Percentiles rank a stretch among this genome's conserved stretches.
Conservation (phyloP, 805 yeast genomes). For the Hanseniaspora singularis region DNA sequence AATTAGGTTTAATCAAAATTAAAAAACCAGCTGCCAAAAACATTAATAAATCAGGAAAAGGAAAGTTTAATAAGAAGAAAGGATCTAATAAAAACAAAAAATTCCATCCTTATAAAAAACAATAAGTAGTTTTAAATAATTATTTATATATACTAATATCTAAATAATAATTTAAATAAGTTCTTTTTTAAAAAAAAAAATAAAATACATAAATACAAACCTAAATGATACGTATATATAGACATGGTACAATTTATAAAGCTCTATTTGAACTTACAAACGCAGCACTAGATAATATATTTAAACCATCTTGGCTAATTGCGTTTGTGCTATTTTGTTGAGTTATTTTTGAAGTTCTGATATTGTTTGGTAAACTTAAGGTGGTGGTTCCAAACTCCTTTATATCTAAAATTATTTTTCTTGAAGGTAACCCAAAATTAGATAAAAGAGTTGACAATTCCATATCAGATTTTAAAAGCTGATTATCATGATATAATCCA, state of each 20-base stretch:
- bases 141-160: not conserved
- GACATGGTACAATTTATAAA: not conserved
- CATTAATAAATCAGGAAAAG: not conserved
- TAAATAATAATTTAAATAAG: too few relatives aligned
- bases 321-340: not conserved
- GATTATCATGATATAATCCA: slow-evolving; percentile 11
- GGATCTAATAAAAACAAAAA: slow-evolving; percentile 1
- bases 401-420: slow-evolving; percentile 7
- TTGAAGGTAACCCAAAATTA: slow-evolving; percentile 1
- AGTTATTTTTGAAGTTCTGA: not conserved
- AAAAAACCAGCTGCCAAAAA: not conserved
- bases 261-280: slow-evolving; percentile 23
- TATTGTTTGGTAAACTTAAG: too few relatives aligned
- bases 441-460: slow-evolving; percentile 9
- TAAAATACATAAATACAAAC: not conserved
- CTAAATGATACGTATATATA: too few relatives aligned
- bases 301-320: not conserved
- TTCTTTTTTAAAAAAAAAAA: not conserved
- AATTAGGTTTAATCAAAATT: slow-evolving; percentile 46
- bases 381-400: slow-evolving; percentile 8
- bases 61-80: not conserved
- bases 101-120: slow-evolving; percentile 10
- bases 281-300: slow-evolving; percentile 9
- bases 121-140: not conserved
- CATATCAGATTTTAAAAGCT: slow-evolving; percentile 8